phyloP scores from a whole-genome alignment of 2,329 filamentous ascomycete genomes.

The Fusarium azukiicola region DNA sequence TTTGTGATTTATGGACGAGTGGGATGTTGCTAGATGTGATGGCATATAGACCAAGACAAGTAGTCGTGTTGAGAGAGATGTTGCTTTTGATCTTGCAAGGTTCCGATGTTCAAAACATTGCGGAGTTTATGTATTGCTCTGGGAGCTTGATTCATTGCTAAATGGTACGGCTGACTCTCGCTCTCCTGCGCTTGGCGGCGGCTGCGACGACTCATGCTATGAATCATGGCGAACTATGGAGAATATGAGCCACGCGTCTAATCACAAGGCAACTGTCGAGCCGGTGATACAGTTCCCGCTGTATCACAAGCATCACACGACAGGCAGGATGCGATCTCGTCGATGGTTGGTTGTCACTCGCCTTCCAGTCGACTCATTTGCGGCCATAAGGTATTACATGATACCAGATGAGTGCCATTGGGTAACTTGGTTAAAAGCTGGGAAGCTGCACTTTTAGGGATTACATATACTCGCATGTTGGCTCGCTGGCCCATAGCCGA shows the following conservation, averaged over 20 bases:
- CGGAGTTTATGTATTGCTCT: neutral
- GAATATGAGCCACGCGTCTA: too few species aligned
- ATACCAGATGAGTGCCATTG: neutral
- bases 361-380: neutral
- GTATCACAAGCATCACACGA: neutral
- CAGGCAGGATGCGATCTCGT: neutral
- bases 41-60: neutral
- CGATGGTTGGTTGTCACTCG: neutral
- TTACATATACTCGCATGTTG: too few species aligned
- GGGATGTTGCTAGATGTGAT: neutral
- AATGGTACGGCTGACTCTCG: neutral
- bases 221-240: neutral
- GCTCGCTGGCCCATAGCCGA: too few species aligned
- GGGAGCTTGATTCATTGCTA: neutral
- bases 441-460: too few species aligned
- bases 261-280: neutral
- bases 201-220: neutral
- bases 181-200: conserved; percentile 3
- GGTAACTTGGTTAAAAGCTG: neutral
- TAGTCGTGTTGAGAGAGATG: neutral
- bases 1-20: neutral
- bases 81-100: neutral
- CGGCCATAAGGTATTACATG: neutral
- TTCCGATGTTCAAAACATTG: neutral
- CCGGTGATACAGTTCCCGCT: neutral